Evolutionary conservation across 2,329 filamentous ascomycete species (phyloP), one percentile per base, ranked within the genome.

Genomic region (Alternaria sp.): DNA sequence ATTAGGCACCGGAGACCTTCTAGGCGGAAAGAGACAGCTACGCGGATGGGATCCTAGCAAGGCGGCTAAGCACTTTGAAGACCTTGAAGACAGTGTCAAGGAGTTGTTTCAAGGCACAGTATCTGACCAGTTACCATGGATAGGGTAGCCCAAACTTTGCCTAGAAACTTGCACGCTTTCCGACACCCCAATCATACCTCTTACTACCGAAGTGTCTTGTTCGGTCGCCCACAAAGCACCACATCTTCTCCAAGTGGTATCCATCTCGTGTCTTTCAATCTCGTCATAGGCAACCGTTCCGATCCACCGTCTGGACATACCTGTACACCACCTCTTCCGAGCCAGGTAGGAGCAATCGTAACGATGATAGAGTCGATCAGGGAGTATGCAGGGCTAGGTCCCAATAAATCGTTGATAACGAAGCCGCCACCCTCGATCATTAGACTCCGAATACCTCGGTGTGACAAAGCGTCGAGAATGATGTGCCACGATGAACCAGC

Each of bases 401-500:
- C 56, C n/a, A 98, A 82, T 17, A 98, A 79, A 36, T 90, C 86
- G 73, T 95, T 96, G 73, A 98, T 92, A 33, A 97, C 87, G 10
- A 83, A 81, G 0, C 86, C 93, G 10, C 94, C 94, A 0, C 94
- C 94, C 76, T 98, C 94, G 48, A 98, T 84, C 94, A 97, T 97
- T 57, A 97, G 82, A 72, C 92, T 97, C 51, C 79, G 77, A 42
- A 97, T 79, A 1, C 88, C 87, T 66, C 31, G 45, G 29, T 55
- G n/a, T 26, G 26, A 33, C 26, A 58, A 23, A 33, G 56, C 51
- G 26, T 46, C 45, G 3, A 58, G n/a, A 10, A 58, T 51, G 21
- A 55, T 45, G 23, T 58, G 51, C 56, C 56, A 58, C 10, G 42
- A 23, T 14, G 49, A 51, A 17, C 36, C 29, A 26, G 26, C 23